A percentile compares a stretch with the other conserved stretches of the same genome.
Evolutionary conservation across 805 yeast species (phyloP).

Genomic region (Sugiyamaella chiloensis): DNA sequence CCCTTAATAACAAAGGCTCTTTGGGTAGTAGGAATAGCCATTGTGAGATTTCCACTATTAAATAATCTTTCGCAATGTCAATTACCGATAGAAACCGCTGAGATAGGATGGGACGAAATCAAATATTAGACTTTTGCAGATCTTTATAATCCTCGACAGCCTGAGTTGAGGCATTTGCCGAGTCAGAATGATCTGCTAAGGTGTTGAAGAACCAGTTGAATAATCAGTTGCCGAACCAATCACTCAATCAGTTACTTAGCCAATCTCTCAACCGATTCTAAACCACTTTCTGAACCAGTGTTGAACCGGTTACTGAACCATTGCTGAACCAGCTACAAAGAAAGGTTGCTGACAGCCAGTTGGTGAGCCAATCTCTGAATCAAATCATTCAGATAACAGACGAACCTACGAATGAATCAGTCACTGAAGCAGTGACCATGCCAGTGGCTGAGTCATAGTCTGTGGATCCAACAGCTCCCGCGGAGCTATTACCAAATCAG

Average conservation of each 20-base stretch:
- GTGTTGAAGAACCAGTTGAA: not conserved
- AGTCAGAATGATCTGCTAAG: no score
- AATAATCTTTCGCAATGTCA: no score
- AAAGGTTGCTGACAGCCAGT: slow-evolving; percentile 1
- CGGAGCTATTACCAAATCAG: slow-evolving; percentile 6
- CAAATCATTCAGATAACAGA: slow-evolving; percentile 8
- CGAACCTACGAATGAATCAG: not conserved
- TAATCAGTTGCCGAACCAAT: slow-evolving; percentile 2
- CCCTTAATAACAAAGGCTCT: slow-evolving; percentile 15
- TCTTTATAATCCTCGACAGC: slow-evolving; percentile 2
- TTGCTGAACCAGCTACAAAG: slow-evolving; percentile 1
- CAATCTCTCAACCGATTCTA: slow-evolving; percentile 7
- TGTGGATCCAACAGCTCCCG: not conserved
- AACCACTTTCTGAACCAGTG: slow-evolving; percentile 1
- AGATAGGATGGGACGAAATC: no score
- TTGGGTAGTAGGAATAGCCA: slow-evolving; percentile 11
- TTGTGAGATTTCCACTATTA: not conserved
- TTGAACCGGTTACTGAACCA: slow-evolving; percentile 1
- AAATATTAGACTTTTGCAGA: no score
- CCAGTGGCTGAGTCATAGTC: slow-evolving; percentile 6
- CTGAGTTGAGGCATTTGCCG: slow-evolving; percentile 4
- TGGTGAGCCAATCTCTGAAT: no score
- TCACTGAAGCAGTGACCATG: not conserved
- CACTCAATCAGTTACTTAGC: slow-evolving; percentile 9
- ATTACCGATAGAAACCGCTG: no score